Evolutionary conservation across 345 rosid genomes (phyloP).

Genomic region (Linum tenue): DNA sequence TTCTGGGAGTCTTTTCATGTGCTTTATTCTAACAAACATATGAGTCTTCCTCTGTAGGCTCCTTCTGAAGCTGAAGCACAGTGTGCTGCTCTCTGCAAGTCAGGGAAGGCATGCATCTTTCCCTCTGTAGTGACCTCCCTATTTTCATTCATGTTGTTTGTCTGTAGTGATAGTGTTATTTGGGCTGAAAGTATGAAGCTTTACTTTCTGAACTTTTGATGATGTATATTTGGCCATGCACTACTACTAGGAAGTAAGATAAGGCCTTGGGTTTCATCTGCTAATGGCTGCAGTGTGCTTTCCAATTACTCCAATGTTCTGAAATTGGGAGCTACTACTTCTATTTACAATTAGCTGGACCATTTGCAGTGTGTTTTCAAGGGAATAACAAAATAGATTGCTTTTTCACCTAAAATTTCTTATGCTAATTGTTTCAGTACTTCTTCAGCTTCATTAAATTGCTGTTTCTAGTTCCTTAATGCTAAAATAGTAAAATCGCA

Average conservation of each 20-base stretch:
- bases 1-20: neutral
- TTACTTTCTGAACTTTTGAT: neutral
- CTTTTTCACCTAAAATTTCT: neutral
- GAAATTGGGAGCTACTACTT: neutral
- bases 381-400: neutral
- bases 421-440: neutral
- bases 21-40: neutral
- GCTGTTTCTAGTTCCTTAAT: neutral
- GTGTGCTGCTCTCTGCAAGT: constrained; percentile 86
- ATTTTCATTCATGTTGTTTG: neutral
- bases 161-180: neutral
- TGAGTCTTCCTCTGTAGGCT: constrained; percentile 36
- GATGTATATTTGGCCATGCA: neutral
- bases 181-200: neutral
- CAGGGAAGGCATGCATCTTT: constrained; percentile 53
- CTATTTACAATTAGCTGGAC: neutral
- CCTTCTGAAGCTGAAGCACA: constrained; percentile 96
- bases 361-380: neutral
- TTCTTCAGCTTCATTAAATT: neutral
- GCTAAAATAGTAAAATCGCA: neutral
- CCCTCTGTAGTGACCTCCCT: constrained; percentile 4
- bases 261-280: neutral
- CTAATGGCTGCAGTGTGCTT: neutral
- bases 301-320: neutral
- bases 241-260: neutral